Evolutionary conservation across 352 stramenopile species (phyloP), one percentile per base, ranked within the genome.

Genomic region (Phytophthora boehmeriae): DNA sequence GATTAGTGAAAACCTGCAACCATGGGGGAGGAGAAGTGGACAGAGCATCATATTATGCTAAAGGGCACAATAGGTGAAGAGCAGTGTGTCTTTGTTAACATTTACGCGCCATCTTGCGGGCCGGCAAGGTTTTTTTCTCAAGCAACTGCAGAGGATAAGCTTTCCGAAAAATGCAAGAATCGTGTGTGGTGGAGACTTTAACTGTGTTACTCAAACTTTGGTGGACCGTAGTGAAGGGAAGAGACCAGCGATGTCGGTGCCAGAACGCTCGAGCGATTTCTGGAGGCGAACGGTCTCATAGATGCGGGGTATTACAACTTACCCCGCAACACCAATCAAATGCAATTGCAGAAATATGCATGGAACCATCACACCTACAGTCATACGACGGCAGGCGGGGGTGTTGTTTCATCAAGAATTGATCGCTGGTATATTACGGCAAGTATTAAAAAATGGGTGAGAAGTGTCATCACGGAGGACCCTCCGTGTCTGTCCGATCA

Each of bases 141-240:
- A 34, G 30, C 5, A 1, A 6, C 8, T 63, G 10, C 8, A 25
- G 2, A 8, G 22, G 8, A 49, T 63, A 6, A 2, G 5, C 0
- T 63, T 63, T 28, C 54, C 36, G 11, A 11, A 16, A 2, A 45
- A 63, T 4, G 3, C 27, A 5, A 39, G 17, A 5, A 8, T 63
- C 1, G 38, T 63, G 14, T 50, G 22, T 6, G 54, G 54, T 9
- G 53, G 54, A 5, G 43, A 54, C 32, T 61, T 61, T 22, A 61
- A 61, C 25, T 61, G 54, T 11, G 44, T 49, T 1, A 0, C 19
- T 2, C 11, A 51, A 2, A 0, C 0, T 2, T 10, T 23, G 4
- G 16, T 51, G 9, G 52, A 59, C 17, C 22, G 52, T 10, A 44
- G 3, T 6, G 27, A 39, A 6, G 27, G 16, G 14, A 2, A 3